Conservation (phyloP, 176 grass and related monocot genomes). For the Themeda triandra region DNA sequence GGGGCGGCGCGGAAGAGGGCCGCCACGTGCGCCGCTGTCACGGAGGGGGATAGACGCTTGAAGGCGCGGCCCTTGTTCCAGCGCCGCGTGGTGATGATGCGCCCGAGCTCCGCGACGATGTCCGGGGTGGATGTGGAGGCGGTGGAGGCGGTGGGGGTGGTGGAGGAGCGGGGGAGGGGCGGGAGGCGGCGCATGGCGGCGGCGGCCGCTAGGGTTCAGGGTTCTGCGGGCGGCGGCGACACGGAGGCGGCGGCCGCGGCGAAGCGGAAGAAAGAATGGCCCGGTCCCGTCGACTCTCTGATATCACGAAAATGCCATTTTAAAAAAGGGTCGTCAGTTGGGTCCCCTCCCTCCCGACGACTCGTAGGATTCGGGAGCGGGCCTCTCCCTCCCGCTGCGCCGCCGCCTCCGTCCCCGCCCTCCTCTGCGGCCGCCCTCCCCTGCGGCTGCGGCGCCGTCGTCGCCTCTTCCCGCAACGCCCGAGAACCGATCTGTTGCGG, state of each 20-base stretch:
- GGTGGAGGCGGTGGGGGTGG: background rate
- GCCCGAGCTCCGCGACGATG: slow-evolving; percentile 43
- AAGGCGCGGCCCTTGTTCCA: slow-evolving; percentile 52
- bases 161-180: background rate
- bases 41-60: slow-evolving; percentile 45
- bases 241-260: no score
- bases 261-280: no score
- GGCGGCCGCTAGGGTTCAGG: background rate
- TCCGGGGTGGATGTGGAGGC: slow-evolving; percentile 23
- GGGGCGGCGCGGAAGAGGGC: slow-evolving; percentile 36
- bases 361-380: no score
- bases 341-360: no score
- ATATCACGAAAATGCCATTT: no score
- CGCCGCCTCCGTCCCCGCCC: no score
- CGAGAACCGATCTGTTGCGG: background rate
- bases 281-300: no score
- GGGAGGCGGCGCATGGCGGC: background rate
- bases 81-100: slow-evolving; percentile 50
- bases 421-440: no score
- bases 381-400: no score
- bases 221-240: background rate
- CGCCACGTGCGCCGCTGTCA: slow-evolving; percentile 58
- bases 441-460: no score
- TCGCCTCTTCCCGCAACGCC: background rate
- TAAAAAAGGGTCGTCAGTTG: no score